Conservation (phyloP, 2,329 filamentous ascomycete genomes). For the Aspergillaceae sp. region DNA sequence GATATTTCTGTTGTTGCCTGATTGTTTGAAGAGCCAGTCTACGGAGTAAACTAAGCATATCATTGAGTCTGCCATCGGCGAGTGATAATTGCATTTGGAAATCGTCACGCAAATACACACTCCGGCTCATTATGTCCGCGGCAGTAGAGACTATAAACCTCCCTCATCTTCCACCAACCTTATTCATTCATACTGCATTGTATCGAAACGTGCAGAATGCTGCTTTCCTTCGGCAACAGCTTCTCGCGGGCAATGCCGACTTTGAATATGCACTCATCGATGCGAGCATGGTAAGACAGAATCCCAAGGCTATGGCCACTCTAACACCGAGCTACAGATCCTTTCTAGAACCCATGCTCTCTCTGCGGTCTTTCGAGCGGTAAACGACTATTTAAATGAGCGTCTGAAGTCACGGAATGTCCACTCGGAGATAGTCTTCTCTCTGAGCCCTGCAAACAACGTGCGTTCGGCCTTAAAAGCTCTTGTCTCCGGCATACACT, state of each 20-base stretch:
- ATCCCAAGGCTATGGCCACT: neutral
- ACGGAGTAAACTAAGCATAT: neutral
- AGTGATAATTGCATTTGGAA: neutral
- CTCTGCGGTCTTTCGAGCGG: conserved; percentile 67
- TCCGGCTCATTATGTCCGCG: conserved; percentile 19
- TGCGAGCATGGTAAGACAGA: conserved; percentile 57
- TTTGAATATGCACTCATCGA: conserved; percentile 96
- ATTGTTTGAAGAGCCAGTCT: too few species aligned
- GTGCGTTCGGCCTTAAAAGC: conserved; percentile 38
- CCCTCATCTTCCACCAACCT: conserved; percentile 62
- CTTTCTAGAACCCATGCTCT: conserved; percentile 65
- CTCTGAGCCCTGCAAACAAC: conserved; percentile 74
- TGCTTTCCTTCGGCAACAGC: conserved; percentile 67
- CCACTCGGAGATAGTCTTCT: conserved; percentile 79
- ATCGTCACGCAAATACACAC: neutral
- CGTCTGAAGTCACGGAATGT: conserved; percentile 72
- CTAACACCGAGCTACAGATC: conserved; percentile 41
- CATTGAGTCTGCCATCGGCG: neutral
- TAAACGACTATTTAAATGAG: conserved; percentile 54
- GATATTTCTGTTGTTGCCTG: too few species aligned
- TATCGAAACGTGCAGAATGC: conserved; percentile 73
- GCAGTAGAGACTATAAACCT: conserved; percentile 58
- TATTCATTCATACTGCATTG: conserved; percentile 63
- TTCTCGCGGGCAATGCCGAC: conserved; percentile 71
- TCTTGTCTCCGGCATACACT: conserved; percentile 4